Percentiles rank a stretch among this genome's conserved stretches.
Conservation (phyloP, 2,329 filamentous ascomycete species). For the Cercospora sojina region DNA sequence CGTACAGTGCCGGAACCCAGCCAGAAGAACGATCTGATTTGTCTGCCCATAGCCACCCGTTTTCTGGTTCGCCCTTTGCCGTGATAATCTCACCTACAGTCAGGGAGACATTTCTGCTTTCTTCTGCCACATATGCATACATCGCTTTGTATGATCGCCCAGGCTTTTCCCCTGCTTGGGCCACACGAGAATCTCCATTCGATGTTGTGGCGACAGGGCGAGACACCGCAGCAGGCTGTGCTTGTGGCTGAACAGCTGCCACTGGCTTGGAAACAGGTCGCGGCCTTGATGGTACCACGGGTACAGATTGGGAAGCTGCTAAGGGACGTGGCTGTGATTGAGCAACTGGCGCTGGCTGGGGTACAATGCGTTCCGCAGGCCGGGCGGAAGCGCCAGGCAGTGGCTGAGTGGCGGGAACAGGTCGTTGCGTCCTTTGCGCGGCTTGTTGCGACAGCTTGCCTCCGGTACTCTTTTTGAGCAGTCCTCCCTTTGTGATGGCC, state of each 20-base stretch:
- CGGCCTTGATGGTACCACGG: neutral
- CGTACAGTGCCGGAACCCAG: no score
- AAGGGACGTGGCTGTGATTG: neutral
- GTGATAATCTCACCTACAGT: no score
- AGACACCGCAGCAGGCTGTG: slow-evolving; percentile 50
- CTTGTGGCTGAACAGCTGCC: slow-evolving; percentile 53
- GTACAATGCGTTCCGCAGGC: slow-evolving; percentile 32
- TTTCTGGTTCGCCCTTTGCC: no score
- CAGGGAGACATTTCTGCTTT: no score
- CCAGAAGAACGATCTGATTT: no score
- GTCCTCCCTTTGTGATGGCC: slow-evolving; percentile 88
- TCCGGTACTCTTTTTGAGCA: slow-evolving; percentile 75
- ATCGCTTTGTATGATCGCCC: no score
- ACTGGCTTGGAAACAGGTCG: slow-evolving; percentile 40
- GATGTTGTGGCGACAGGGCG: neutral
- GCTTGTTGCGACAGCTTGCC: slow-evolving; percentile 63
- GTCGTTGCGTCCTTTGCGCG: slow-evolving; percentile 46
- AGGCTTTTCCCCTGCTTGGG: no score
- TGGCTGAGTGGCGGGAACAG: slow-evolving; percentile 49
- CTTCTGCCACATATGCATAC: no score
- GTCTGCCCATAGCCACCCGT: no score
- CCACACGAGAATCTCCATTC: neutral
- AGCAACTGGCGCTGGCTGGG: slow-evolving; percentile 20
- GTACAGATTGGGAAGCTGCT: neutral
- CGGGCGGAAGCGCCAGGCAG: slow-evolving; percentile 34